A percentile compares a stretch with the other conserved stretches of the same genome.
phyloP scores from a whole-genome alignment of 768 basidiomycete genomes.

The Mycena maculata region DNA sequence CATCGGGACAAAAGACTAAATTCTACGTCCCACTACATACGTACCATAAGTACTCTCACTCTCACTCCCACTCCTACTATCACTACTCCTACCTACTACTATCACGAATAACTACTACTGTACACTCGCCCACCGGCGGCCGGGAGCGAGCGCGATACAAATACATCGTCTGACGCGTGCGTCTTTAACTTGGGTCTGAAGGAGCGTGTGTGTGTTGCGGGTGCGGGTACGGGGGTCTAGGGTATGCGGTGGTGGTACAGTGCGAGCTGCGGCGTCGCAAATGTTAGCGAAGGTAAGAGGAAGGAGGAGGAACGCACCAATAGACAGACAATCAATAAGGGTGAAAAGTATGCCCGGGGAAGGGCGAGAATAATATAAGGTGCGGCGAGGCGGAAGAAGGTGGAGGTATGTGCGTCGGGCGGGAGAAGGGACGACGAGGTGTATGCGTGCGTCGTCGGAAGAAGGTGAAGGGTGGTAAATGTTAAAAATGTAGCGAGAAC shows the following conservation, averaged over 20 bases:
- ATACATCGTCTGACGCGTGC: neutral
- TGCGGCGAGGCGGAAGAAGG: neutral
- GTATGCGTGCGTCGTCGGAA: neutral
- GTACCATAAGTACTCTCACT: too few relatives aligned
- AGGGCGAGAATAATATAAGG: neutral
- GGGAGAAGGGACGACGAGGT: neutral
- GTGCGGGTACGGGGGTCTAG: neutral
- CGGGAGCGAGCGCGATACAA: neutral
- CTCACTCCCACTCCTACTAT: too few relatives aligned
- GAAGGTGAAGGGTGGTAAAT: neutral
- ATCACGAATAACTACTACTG: neutral
- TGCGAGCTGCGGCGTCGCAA: neutral
- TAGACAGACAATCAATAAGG: constrained; percentile 20
- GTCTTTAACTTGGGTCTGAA: too few relatives aligned
- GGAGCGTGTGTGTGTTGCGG: neutral
- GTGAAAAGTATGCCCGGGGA: neutral
- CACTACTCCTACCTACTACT: neutral
- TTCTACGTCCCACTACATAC: too few relatives aligned
- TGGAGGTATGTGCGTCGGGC: neutral
- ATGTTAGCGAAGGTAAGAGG: neutral
- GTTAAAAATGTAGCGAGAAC: constrained; percentile 2
- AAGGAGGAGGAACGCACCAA: constrained; percentile 12
- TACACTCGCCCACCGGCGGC: neutral
- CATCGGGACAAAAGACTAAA: too few relatives aligned
- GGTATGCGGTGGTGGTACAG: constrained; percentile 19